These are phyloP conservation scores for Climacium dendroides DNA, from an alignment of 225 moss, liverwort and hornwort species.

Conservation along the genomic window DNA sequence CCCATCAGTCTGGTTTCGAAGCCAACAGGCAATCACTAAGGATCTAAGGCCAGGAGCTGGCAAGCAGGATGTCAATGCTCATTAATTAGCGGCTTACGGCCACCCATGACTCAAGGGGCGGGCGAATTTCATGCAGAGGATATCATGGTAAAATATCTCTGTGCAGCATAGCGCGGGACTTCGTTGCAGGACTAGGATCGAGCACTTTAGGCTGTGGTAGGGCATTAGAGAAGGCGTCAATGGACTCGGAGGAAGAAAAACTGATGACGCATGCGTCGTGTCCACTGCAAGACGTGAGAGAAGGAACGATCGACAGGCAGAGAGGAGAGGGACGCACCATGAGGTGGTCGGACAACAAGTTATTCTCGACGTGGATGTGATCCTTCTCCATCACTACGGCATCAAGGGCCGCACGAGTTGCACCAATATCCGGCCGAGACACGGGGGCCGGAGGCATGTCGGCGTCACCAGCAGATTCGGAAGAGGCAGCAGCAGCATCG, in stretches of 20 bases:
- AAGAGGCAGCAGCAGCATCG: neutral
- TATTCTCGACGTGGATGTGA: conserved; percentile 26
- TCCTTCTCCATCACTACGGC: conserved; percentile 17
- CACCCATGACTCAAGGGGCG: neutral
- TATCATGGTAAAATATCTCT: neutral
- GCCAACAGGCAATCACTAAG: neutral
- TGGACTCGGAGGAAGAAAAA: neutral
- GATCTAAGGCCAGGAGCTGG: neutral
- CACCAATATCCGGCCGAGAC: neutral
- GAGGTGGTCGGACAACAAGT: conserved; percentile 34
- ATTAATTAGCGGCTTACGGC: neutral
- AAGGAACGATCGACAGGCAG: neutral
- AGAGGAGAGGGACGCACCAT: conserved; percentile 2
- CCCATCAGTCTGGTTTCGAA: neutral
- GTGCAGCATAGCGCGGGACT: neutral
- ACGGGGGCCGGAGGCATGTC: neutral
- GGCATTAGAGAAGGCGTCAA: neutral
- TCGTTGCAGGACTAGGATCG: neutral
- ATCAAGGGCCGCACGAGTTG: conserved; percentile 2
- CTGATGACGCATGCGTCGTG: neutral
- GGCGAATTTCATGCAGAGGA: neutral
- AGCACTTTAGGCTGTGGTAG: neutral
- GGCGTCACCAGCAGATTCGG: neutral
- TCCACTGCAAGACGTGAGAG: neutral
- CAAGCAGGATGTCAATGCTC: neutral